These are phyloP conservation scores for Marasmius tenuissimus DNA, from an alignment of 1,284 basidiomycete species.

Conservation along the genomic window DNA sequence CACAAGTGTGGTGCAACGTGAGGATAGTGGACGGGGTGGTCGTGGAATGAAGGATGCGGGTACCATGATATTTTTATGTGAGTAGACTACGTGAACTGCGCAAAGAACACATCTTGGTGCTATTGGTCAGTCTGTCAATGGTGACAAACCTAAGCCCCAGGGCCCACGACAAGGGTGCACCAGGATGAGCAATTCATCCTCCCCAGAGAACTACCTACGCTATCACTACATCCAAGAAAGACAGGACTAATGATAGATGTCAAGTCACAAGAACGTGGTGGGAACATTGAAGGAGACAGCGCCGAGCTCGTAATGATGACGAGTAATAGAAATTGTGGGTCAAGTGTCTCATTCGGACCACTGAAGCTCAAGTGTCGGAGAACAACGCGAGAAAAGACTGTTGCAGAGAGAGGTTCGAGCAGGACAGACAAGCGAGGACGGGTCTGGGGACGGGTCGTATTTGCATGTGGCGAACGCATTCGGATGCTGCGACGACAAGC, in stretches of 20 bases:
- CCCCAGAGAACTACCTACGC: constrained; percentile 2
- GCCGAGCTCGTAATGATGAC: no score
- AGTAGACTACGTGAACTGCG: background rate
- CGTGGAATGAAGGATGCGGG: background rate
- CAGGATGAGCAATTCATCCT: constrained; percentile 1
- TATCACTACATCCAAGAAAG: background rate
- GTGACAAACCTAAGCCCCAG: constrained; percentile 5
- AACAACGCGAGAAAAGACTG: no score
- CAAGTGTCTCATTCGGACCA: no score
- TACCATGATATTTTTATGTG: no score
- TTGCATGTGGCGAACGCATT: no score
- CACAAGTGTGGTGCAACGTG: background rate
- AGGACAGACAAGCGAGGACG: no score
- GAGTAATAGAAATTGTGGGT: no score
- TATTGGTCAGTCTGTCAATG: constrained; percentile 4
- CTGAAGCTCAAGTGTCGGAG: no score
- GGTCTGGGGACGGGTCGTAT: no score
- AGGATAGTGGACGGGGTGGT: background rate
- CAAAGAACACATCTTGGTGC: background rate
- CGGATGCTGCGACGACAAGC: no score
- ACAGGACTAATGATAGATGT: background rate
- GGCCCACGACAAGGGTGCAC: constrained; percentile 10
- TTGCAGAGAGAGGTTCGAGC: no score
- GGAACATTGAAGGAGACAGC: background rate
- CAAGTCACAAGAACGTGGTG: background rate